Percentiles rank a stretch among this genome's conserved stretches.
phyloP scores from a whole-genome alignment of 2,329 filamentous ascomycete genomes.

The Monosporascus sp. region DNA sequence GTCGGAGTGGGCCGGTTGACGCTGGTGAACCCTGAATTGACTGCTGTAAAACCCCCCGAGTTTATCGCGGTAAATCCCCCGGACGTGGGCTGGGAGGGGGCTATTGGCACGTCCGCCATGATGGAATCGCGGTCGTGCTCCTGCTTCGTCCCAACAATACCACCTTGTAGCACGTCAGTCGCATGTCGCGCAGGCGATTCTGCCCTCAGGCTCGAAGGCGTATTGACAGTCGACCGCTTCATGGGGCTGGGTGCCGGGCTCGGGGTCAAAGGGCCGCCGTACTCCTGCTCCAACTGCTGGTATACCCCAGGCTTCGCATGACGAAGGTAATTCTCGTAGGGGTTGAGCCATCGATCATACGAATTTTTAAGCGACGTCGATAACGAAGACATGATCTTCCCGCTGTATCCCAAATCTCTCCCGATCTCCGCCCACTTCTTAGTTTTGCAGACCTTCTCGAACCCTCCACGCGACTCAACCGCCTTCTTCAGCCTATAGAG shows the following conservation, averaged over 20 bases:
- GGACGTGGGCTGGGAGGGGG: constrained; percentile 34
- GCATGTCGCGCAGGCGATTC: constrained; percentile 63
- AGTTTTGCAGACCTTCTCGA: constrained; percentile 91
- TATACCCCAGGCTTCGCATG: constrained; percentile 94
- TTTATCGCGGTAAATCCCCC: constrained; percentile 58
- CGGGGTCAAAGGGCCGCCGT: constrained; percentile 86
- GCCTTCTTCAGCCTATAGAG: constrained; percentile 95
- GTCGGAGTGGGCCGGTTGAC: constrained; percentile 50
- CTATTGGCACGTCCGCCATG: constrained; percentile 40
- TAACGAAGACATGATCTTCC: constrained; percentile 98
- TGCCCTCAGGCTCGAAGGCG: constrained; percentile 51
- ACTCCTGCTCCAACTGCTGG: constrained; percentile 87
- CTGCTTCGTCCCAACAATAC: constrained; percentile 38
- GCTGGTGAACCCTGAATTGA: constrained; percentile 65
- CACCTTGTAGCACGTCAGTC: constrained; percentile 47
- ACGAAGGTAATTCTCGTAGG: constrained; percentile 91
- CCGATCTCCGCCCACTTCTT: constrained; percentile 99
- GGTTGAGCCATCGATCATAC: constrained; percentile 93
- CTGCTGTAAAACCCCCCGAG: constrained; percentile 63
- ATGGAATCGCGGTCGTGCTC: constrained; percentile 44
- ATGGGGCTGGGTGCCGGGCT: constrained; percentile 64
- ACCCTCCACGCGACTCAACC: constrained; percentile 89
- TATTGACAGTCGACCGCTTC: constrained; percentile 58
- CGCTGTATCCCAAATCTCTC: constrained; percentile 91
- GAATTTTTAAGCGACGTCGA: constrained; percentile 98